Conservation (phyloP, 2,329 filamentous ascomycete species). For the Penicillium sp. region DNA sequence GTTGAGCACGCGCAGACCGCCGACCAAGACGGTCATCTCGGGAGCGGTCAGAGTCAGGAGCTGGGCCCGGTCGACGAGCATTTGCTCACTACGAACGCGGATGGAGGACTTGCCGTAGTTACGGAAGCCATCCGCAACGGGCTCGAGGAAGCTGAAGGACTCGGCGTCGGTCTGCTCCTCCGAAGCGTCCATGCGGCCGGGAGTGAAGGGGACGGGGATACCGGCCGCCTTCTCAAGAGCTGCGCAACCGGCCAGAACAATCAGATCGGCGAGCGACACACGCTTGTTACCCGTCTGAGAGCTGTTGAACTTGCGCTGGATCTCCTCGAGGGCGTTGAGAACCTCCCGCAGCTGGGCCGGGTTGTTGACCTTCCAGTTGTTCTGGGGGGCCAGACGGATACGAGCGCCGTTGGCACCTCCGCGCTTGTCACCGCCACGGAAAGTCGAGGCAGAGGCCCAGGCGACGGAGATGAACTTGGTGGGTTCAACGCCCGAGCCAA, state of each 20-base stretch:
- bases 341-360: conserved; percentile 59
- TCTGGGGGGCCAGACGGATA: conserved; percentile 67
- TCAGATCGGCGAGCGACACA: conserved; percentile 71
- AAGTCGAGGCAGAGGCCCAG: conserved; percentile 65
- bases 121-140: conserved; percentile 68
- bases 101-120: conserved; percentile 63
- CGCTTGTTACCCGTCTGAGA: conserved; percentile 54
- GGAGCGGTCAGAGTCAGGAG: conserved; percentile 65
- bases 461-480: conserved; percentile 60
- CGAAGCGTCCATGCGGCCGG: conserved; percentile 65
- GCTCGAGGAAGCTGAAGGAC: conserved; percentile 62
- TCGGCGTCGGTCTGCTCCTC: conserved; percentile 65
- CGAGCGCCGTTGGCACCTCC: conserved; percentile 75
- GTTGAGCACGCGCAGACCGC: conserved; percentile 64
- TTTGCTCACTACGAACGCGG: conserved; percentile 61
- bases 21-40: conserved; percentile 64
- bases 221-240: conserved; percentile 67
- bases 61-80: conserved; percentile 65
- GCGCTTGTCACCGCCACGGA: conserved; percentile 72
- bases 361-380: conserved; percentile 70
- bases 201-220: conserved; percentile 62
- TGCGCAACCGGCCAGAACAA: conserved; percentile 66
- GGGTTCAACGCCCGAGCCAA: conserved; percentile 55
- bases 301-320: conserved; percentile 63
- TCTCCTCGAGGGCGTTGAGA: conserved; percentile 54